These are phyloP conservation scores for Euphrasia arctica DNA, from an alignment of 305 asterid species.

Conservation along the genomic window DNA sequence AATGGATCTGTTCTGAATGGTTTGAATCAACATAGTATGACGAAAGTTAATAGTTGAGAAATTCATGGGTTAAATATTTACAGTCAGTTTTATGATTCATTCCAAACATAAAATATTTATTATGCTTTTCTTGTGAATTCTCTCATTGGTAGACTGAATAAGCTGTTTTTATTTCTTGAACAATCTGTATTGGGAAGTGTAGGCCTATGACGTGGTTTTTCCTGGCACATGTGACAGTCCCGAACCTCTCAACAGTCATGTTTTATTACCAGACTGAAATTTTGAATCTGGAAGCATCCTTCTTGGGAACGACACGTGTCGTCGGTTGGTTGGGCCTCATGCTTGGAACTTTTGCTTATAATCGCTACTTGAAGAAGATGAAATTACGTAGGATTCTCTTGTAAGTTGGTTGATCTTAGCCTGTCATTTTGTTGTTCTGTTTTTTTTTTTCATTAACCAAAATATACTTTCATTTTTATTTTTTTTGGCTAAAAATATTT, in stretches of 20 bases:
- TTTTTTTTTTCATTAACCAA: no score
- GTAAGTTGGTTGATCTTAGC: conserved; percentile 41
- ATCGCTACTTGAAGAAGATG: conserved; percentile 80
- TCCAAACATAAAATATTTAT: conserved; percentile 4
- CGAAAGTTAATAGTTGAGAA: conserved; percentile 3
- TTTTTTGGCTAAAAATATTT: background rate
- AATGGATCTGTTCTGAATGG: background rate
- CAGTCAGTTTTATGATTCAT: conserved; percentile 6
- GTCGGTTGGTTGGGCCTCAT: conserved; percentile 92
- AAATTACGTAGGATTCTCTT: conserved; percentile 67
- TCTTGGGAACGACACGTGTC: conserved; percentile 90
- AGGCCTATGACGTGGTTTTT: conserved; percentile 99
- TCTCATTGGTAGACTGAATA: conserved; percentile 19
- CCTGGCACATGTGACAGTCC: conserved; percentile 81
- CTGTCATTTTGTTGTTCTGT: no score
- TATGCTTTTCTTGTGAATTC: background rate
- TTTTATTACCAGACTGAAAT: conserved; percentile 91
- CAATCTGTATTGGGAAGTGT: conserved; percentile 29
- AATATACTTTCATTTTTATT: no score
- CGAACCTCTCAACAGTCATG: conserved; percentile 83
- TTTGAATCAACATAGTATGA: background rate
- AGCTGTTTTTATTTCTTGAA: conserved; percentile 28
- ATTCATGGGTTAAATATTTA: background rate
- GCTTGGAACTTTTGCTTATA: conserved; percentile 77
- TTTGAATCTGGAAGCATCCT: conserved; percentile 81